Percentiles rank a stretch among this genome's conserved stretches.
Conservation (phyloP, 495 filamentous ascomycete species). For the Penicillium subrubescens region DNA sequence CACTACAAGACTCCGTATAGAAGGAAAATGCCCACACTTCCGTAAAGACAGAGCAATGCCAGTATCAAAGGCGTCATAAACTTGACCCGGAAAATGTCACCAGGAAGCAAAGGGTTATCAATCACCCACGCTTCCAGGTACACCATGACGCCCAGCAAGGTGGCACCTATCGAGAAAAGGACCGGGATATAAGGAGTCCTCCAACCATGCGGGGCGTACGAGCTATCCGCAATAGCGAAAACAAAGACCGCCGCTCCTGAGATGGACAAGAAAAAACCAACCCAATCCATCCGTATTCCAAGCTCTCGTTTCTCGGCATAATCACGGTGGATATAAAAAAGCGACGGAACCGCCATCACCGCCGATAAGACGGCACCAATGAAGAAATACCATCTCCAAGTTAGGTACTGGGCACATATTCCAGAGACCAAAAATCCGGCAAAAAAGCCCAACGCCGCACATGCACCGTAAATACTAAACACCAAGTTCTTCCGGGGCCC, state of each 20-base stretch:
- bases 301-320: slow-evolving; percentile 47
- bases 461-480: slow-evolving; percentile 78
- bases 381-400: slow-evolving; percentile 82
- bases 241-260: slow-evolving; percentile 70
- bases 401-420: slow-evolving; percentile 60
- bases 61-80: slow-evolving; percentile 69
- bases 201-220: slow-evolving; percentile 71
- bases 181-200: slow-evolving; percentile 60
- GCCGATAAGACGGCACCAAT: slow-evolving; percentile 62
- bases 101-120: slow-evolving; percentile 70
- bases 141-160: slow-evolving; percentile 57
- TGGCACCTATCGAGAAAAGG: slow-evolving; percentile 55
- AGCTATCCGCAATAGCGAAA: slow-evolving; percentile 76
- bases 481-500: slow-evolving; percentile 85
- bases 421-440: slow-evolving; percentile 81
- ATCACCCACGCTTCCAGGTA: slow-evolving; percentile 82
- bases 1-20: slow-evolving; percentile 82
- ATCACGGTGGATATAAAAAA: slow-evolving; percentile 69
- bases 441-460: slow-evolving; percentile 79
- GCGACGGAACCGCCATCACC: slow-evolving; percentile 54
- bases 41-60: slow-evolving; percentile 74
- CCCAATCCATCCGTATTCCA: slow-evolving; percentile 69
- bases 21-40: slow-evolving; percentile 73
- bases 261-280: slow-evolving; percentile 64
- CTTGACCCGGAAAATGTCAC: slow-evolving; percentile 71